Evolutionary conservation across 2,329 filamentous ascomycete species (phyloP).

Genomic region (Eutypa lata): DNA sequence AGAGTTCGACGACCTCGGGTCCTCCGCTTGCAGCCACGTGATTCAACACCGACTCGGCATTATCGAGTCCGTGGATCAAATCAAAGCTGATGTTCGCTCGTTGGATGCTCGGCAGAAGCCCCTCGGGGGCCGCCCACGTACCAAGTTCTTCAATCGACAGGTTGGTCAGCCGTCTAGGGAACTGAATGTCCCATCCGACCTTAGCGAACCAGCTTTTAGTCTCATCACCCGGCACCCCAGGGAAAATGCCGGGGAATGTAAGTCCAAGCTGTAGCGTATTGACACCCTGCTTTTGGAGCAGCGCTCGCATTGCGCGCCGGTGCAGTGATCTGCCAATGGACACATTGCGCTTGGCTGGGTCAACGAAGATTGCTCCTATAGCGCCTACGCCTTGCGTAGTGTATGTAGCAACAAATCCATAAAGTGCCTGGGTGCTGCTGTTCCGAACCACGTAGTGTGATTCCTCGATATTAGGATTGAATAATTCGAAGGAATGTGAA

Average conservation of each 20-base stretch:
- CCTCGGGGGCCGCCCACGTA: slow-evolving; percentile 73
- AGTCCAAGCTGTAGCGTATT: slow-evolving; percentile 80
- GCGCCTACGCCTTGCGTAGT: slow-evolving; percentile 70
- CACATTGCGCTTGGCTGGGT: slow-evolving; percentile 78
- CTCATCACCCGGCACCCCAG: slow-evolving; percentile 69
- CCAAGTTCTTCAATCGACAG: slow-evolving; percentile 71
- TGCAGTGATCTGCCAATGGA: slow-evolving; percentile 90
- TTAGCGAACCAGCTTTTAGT: slow-evolving; percentile 80
- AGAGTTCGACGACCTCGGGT: slow-evolving; percentile 78
- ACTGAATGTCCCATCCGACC: slow-evolving; percentile 77
- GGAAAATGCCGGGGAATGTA: slow-evolving; percentile 78
- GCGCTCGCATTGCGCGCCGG: slow-evolving; percentile 73
- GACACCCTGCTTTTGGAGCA: slow-evolving; percentile 67
- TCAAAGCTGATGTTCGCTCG: slow-evolving; percentile 76
- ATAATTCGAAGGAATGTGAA: slow-evolving; percentile 73
- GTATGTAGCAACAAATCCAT: slow-evolving; percentile 90
- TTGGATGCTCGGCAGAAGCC: slow-evolving; percentile 70
- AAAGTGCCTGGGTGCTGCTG: slow-evolving; percentile 84
- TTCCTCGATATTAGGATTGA: slow-evolving; percentile 69
- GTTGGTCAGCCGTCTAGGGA: slow-evolving; percentile 56
- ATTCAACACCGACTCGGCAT: slow-evolving; percentile 68
- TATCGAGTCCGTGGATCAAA: slow-evolving; percentile 76
- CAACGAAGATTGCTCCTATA: slow-evolving; percentile 84
- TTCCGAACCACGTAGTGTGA: slow-evolving; percentile 90
- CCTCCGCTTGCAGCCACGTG: slow-evolving; percentile 72